Evolutionary conservation across 192 early-diverging fungal species (phyloP).

Genomic region (Phlyctochytrium planicorne): DNA sequence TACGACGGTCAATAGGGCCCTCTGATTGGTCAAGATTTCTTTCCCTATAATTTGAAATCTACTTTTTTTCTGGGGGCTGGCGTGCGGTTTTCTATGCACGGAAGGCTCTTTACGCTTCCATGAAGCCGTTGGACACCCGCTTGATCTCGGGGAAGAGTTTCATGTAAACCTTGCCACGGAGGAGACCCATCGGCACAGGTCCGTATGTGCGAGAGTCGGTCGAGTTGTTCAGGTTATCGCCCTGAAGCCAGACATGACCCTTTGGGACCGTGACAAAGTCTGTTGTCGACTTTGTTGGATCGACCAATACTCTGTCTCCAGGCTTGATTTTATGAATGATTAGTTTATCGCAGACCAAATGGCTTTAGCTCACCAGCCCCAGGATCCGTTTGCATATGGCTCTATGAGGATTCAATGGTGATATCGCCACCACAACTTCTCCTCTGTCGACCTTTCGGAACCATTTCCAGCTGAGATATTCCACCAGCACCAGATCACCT

Average conservation of each 20-base stretch:
- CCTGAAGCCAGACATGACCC: slow-evolving; percentile 89
- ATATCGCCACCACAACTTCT: slow-evolving; percentile 75
- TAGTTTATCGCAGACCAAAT: background rate
- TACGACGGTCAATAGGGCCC: no score
- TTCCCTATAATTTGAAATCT: no score
- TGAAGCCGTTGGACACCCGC: background rate
- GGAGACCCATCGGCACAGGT: slow-evolving; percentile 76
- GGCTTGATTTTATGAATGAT: slow-evolving; percentile 44
- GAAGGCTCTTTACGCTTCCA: no score
- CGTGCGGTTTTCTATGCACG: no score
- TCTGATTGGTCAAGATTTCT: no score
- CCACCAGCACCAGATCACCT: slow-evolving; percentile 76
- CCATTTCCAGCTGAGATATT: slow-evolving; percentile 55
- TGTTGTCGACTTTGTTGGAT: slow-evolving; percentile 62
- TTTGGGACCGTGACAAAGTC: slow-evolving; percentile 69
- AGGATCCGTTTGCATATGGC: slow-evolving; percentile 80
- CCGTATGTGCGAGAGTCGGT: slow-evolving; percentile 89
- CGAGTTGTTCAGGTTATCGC: slow-evolving; percentile 89
- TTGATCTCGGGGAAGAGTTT: slow-evolving; percentile 31
- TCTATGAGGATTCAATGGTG: slow-evolving; percentile 66
- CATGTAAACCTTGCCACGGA: slow-evolving; percentile 75
- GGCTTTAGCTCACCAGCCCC: slow-evolving; percentile 55
- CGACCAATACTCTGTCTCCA: slow-evolving; percentile 77
- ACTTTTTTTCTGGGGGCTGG: no score
- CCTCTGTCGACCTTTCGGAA: slow-evolving; percentile 48